Evolutionary conservation across 1,139 yeast species (phyloP), one percentile per base, ranked within the genome.

Genomic region (Geotrichum bryndzae): DNA sequence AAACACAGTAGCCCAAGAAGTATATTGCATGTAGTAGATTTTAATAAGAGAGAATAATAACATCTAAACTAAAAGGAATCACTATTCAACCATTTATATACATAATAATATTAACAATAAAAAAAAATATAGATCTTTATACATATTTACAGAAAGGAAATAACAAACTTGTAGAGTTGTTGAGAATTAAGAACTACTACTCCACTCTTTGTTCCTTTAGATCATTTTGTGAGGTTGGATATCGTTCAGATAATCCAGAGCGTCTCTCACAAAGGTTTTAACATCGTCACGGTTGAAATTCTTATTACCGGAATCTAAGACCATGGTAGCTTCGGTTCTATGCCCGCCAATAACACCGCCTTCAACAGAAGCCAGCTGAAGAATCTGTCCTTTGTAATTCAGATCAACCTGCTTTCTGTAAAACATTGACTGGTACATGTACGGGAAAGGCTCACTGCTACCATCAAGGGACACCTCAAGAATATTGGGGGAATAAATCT

Each of bases 331-430:
- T 66, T 84, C 88, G 25, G 77, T 65, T 58, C 76, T 73, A 51
- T 83, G 73, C 0, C 87, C 88, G 2, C 86, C 86, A 53, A 82
- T 72, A 15, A 76, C 71, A 1, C 87, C 88, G 1, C 87, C 86
- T 66, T 84, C 87, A 22, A 81, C 76, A n/a, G 78, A 69, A 61
- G 79, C 77, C 60, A 81, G 74, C 66, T 82, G 84, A 13, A 83
- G 73, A 58, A 79, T 68, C 46, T 76, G 73, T 18, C 70, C 70
- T 2, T 71, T 68, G 63, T 70, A 80, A 31, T 69, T 67, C 60
- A 82, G 77, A 61, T 79, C 82, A 54, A 82, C 70, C 62, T 80
- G 82, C 46, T 82, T 75, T 56, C 84, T 72, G 68, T 77, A 77
- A 31, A 75, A 68, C 63, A 79, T 70, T 52, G 77, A 74, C 60